These are phyloP conservation scores for Biscutella laevigata DNA, from an alignment of 441 rosid genomes.

Conservation along the genomic window DNA sequence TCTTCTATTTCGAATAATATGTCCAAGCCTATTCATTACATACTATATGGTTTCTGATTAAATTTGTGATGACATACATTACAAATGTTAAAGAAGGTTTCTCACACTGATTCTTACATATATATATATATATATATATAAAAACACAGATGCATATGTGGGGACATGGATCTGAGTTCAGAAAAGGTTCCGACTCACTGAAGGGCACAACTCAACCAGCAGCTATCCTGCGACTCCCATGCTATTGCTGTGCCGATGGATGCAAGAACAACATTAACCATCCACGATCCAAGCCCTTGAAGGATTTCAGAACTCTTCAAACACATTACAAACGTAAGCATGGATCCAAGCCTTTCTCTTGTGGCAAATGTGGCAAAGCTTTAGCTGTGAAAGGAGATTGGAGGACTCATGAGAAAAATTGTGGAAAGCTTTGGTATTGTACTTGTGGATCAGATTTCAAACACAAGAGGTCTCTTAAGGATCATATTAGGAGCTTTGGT, in stretches of 20 bases:
- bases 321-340: slow-evolving; percentile 96
- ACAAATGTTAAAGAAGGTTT: background rate
- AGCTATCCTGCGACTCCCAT: slow-evolving; percentile 84
- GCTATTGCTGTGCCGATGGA: slow-evolving; percentile 91
- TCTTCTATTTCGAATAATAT: too few relatives aligned
- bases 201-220: slow-evolving; percentile 86
- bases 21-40: too few relatives aligned
- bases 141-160: slow-evolving; percentile 97
- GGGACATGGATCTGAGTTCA: slow-evolving; percentile 98
- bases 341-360: slow-evolving; percentile 79
- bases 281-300: slow-evolving; percentile 82
- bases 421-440: slow-evolving; percentile 97
- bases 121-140: too few relatives aligned
- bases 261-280: slow-evolving; percentile 95
- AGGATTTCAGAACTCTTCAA: slow-evolving; percentile 92
- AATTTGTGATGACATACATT: slow-evolving; percentile 35
- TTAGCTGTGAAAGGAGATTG: slow-evolving; percentile 97
- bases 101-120: too few relatives aligned
- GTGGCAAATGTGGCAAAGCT: slow-evolving; percentile 86
- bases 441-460: slow-evolving; percentile 90
- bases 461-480: slow-evolving; percentile 92
- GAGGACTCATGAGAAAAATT: slow-evolving; percentile 99
- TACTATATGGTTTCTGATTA: slow-evolving; percentile 34
- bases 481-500: slow-evolving; percentile 84
- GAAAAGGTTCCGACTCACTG: slow-evolving; percentile 86